Conservation (phyloP, 176 grass and related monocot genomes). For the Rhynchospora tenuis region DNA sequence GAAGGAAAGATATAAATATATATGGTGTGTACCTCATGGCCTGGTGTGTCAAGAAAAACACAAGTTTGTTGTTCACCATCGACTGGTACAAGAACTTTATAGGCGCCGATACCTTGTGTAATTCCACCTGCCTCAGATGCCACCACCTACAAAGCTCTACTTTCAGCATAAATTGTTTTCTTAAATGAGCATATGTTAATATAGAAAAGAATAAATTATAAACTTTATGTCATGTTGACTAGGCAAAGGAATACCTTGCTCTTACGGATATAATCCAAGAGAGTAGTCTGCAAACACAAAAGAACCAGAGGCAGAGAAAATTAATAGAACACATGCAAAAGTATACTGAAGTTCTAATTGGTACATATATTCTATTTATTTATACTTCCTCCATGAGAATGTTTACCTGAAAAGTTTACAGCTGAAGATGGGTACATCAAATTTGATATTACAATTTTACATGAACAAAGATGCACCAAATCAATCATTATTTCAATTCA, state of each 20-base stretch:
- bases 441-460: too few relatives aligned
- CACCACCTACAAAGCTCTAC: slow-evolving; percentile 61
- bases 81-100: slow-evolving; percentile 84
- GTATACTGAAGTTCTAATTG: not conserved
- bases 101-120: slow-evolving; percentile 96
- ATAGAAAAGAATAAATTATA: slow-evolving; percentile 4
- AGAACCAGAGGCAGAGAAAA: slow-evolving; percentile 16
- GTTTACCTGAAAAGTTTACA: not conserved
- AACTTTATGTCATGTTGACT: slow-evolving; percentile 2
- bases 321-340: not conserved
- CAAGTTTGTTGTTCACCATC: slow-evolving; percentile 77
- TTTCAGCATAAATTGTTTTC: slow-evolving; percentile 28
- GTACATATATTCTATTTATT: not conserved
- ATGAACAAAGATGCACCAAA: too few relatives aligned
- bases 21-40: slow-evolving; percentile 62
- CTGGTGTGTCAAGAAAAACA: slow-evolving; percentile 95
- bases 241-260: slow-evolving; percentile 63
- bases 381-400: not conserved
- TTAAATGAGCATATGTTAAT: not conserved
- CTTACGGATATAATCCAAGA: slow-evolving; percentile 89
- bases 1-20: not conserved
- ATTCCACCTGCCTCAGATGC: slow-evolving; percentile 96
- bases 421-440: not conserved
- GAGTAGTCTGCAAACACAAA: slow-evolving; percentile 61
- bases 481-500: not conserved